These are phyloP conservation scores for Xerocomellus amylosporus DNA, from an alignment of 768 basidiomycete genomes.

Conservation along the genomic window DNA sequence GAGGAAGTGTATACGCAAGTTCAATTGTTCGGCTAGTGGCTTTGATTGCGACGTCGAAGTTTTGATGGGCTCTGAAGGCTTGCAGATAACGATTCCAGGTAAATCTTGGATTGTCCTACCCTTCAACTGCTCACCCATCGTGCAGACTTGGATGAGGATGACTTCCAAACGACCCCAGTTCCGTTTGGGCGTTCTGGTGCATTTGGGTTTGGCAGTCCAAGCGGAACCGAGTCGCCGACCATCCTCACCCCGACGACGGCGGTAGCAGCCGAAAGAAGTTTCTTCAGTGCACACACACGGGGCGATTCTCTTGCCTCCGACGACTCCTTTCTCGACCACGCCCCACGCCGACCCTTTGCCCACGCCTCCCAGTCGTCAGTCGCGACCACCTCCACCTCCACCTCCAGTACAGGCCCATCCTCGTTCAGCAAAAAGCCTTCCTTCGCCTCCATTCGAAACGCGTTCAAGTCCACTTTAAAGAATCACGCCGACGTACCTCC, in stretches of 20 bases:
- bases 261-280: constrained; percentile 50
- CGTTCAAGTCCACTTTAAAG: constrained; percentile 62
- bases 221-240: constrained; percentile 68
- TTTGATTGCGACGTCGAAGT: constrained; percentile 2
- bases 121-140: neutral
- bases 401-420: constrained; percentile 27
- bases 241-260: constrained; percentile 46
- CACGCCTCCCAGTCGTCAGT: constrained; percentile 75
- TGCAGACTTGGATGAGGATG: constrained; percentile 78
- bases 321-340: constrained; percentile 65
- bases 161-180: constrained; percentile 56
- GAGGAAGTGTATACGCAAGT: constrained; percentile 1
- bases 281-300: constrained; percentile 60
- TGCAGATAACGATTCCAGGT: constrained; percentile 52
- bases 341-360: constrained; percentile 57
- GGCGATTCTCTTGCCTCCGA: constrained; percentile 79
- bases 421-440: constrained; percentile 78
- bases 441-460: constrained; percentile 83
- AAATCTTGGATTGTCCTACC: neutral
- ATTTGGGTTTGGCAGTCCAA: constrained; percentile 46
- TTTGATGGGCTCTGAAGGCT: constrained; percentile 37
- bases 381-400: constrained; percentile 41
- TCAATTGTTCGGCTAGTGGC: neutral
- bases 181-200: constrained; percentile 65
- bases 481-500: constrained; percentile 68